These are phyloP conservation scores for Grosmannia serpens DNA, from an alignment of 2,329 filamentous ascomycete genomes.

Conservation along the genomic window DNA sequence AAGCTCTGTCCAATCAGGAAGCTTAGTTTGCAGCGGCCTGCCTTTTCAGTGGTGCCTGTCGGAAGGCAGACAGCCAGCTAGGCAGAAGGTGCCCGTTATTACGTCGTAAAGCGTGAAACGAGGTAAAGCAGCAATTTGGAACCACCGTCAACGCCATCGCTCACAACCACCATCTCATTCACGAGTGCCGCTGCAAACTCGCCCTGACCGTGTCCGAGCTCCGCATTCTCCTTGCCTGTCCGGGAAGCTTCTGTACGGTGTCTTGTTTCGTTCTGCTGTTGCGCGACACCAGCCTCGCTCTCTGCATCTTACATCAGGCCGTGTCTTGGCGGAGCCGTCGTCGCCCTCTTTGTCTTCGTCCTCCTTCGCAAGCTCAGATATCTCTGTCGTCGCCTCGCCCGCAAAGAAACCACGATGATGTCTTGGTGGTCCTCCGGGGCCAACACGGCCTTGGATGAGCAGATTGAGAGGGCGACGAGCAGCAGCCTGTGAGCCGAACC, in stretches of 20 bases:
- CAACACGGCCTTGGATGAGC: constrained; percentile 87
- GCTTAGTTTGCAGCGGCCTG: not conserved
- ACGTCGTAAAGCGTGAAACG: not conserved
- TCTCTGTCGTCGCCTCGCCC: not conserved
- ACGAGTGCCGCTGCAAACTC: not conserved
- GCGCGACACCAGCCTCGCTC: not conserved
- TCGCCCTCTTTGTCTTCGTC: not conserved
- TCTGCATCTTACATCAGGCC: not conserved
- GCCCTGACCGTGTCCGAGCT: not conserved
- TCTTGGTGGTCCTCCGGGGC: constrained; percentile 91
- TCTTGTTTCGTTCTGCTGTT: not conserved
- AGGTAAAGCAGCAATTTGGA: not conserved
- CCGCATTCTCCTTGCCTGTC: not conserved
- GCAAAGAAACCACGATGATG: constrained; percentile 46
- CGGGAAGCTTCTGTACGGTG: not conserved
- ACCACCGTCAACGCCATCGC: not conserved
- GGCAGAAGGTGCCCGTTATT: not conserved
- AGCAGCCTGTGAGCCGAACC: constrained; percentile 65
- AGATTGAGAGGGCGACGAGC: constrained; percentile 88
- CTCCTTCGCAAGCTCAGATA: not conserved
- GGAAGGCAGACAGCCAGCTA: not conserved
- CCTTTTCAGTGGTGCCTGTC: not conserved
- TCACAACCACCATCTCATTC: not conserved
- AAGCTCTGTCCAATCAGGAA: constrained; percentile 10
- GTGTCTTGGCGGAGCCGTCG: not conserved